Base-by-base conservation (phyloP, 2,329 filamentous ascomycete genomes). In the Ophiocordyceps polyrhachis-furcata region DNA sequence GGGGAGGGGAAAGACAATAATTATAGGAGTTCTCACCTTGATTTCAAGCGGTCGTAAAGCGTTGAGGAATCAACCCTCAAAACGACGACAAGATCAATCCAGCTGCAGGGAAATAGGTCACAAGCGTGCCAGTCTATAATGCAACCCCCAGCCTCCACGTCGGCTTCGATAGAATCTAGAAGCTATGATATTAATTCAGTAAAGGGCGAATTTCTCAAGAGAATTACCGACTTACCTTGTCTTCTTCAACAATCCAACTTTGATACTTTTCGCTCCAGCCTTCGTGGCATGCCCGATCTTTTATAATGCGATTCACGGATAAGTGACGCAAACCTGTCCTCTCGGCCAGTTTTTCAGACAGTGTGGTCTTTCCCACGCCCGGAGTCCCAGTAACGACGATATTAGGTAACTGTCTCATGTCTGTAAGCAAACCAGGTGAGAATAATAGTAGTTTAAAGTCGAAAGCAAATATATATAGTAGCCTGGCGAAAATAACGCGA, bases 111-210 rank as follows among this genome's bases (percentile, higher is more conserved):
- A 57, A 96, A 96, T 20, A 96, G 66, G 56, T 96, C 91, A 66
- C 89, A 96, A 2, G 88, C 89, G 64, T 98, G 91, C 89, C 91
- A 98, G 66, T 98, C 91, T 56, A 98, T 83, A 53, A 98, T 78
- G 61, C 78, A 84, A 19, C 91, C 91, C 46, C 89, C 89, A 19
- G 73, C 65, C 49, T 79, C 73, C 37, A 84, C 73, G 49, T 91
- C 81, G 46, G 83, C 74, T 64, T 96, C 91, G 46, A 98, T 81
- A 42, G 83, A 76, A 59, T 98, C 91, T 20, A 98, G 72, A 29
- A 98, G 67, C 79, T 87, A 53, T 41, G 12, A 11, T 20, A 7
- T 23, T 4, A 17, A 1, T 7, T 41, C 7, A 21, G 38, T 14
- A 6, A 41, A 5, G 12, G 12, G 17, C 19, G 38, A 2, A 15